Conservation (phyloP, 495 filamentous ascomycete species). For the Letharia columbiana region DNA sequence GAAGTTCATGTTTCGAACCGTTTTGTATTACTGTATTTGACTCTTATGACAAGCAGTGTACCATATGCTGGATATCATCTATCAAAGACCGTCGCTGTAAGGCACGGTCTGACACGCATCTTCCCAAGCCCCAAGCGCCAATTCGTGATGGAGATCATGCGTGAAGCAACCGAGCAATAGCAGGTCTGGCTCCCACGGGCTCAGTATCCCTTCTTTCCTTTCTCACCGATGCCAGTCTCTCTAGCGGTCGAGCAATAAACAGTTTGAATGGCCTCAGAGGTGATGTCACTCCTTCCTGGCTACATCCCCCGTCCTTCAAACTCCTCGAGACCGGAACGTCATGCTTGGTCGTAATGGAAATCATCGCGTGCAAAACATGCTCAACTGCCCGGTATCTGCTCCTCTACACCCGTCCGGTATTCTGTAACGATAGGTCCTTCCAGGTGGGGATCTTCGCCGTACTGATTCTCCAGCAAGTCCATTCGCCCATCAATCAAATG, state of each 20-base stretch:
- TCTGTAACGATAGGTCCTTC: slow-evolving; percentile 13
- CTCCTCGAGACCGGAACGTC: not conserved
- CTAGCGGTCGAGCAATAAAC: not conserved
- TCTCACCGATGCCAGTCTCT: not conserved
- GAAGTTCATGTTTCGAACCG: not conserved
- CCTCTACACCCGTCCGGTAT: slow-evolving; percentile 2
- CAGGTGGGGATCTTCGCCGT: slow-evolving; percentile 17
- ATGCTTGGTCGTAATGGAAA: not conserved
- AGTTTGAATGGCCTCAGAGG: not conserved
- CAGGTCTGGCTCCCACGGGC: not conserved
- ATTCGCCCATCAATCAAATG: slow-evolving; percentile 23
- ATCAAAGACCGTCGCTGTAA: not conserved
- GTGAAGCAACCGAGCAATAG: not conserved
- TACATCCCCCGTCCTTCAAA: not conserved
- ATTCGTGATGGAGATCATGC: not conserved
- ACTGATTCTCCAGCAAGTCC: slow-evolving; percentile 29
- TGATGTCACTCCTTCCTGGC: not conserved
- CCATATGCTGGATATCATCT: not conserved
- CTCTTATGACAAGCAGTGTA: not conserved
- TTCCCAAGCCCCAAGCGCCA: not conserved
- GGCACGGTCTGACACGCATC: not conserved
- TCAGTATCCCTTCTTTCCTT: not conserved
- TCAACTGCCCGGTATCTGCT: not conserved
- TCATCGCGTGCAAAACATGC: not conserved
- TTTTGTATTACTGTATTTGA: not conserved